These are phyloP conservation scores for Trichoderma aggressivum DNA, from an alignment of 2,329 filamentous ascomycete genomes.

Conservation along the genomic window DNA sequence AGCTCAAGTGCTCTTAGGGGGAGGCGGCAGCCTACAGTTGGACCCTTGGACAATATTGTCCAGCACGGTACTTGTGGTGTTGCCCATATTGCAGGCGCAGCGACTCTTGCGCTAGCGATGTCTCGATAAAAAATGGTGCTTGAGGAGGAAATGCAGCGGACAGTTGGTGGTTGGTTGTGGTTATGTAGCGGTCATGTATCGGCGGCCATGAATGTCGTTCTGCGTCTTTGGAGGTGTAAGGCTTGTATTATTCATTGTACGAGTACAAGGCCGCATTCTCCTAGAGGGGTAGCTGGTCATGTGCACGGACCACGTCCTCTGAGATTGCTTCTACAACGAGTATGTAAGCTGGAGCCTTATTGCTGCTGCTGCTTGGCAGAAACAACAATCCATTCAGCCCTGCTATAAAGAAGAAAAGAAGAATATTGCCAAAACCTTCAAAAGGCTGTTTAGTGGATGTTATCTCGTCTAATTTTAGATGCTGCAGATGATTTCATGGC, in stretches of 20 bases:
- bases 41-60: slow-evolving; percentile 95
- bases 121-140: background rate
- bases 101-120: background rate
- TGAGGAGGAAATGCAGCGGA: background rate
- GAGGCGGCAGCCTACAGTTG: slow-evolving; percentile 65
- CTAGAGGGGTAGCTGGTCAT: slow-evolving; percentile 17
- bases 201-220: background rate
- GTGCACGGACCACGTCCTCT: slow-evolving; percentile 21
- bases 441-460: background rate
- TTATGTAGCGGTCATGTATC: background rate
- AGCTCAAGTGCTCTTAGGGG: background rate
- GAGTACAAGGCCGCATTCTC: background rate
- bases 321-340: background rate
- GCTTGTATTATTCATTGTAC: background rate
- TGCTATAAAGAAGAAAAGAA: background rate
- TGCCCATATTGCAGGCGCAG: slow-evolving; percentile 52
- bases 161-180: background rate
- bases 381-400: background rate
- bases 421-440: background rate
- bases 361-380: background rate
- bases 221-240: background rate
- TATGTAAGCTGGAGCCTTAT: background rate
- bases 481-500: background rate
- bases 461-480: background rate
- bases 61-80: slow-evolving; percentile 70